phyloP scores from a whole-genome alignment of 1,139 yeast genomes.

The Kluyveromyces marxianus region DNA sequence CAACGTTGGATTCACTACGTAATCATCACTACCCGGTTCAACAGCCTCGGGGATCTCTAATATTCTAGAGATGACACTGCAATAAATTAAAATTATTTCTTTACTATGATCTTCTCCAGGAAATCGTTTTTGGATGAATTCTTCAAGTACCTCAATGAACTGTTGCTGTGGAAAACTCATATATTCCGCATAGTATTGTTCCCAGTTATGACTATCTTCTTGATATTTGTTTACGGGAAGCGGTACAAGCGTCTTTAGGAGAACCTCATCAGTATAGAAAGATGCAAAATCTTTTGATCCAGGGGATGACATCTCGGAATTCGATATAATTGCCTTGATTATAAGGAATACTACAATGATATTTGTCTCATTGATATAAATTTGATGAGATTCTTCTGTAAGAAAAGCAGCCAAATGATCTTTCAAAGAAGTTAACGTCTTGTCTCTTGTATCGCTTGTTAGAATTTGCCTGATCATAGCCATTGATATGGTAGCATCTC shows the following conservation, averaged over 20 bases:
- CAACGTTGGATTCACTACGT: constrained; percentile 44
- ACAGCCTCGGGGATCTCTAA: constrained; percentile 51
- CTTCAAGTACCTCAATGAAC: constrained; percentile 1
- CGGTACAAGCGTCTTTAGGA: constrained; percentile 17
- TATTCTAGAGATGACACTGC: constrained; percentile 50
- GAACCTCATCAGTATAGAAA: constrained; percentile 18
- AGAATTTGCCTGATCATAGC: constrained; percentile 19
- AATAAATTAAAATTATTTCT: constrained; percentile 36
- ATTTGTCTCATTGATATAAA: constrained; percentile 12
- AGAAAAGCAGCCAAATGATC: constrained; percentile 16
- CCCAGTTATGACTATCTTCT: constrained; percentile 1
- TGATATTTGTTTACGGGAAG: constrained; percentile 14
- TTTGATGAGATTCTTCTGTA: constrained; percentile 2
- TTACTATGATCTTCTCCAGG: constrained; percentile 4
- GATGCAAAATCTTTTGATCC: background rate
- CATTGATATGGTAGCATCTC: constrained; percentile 30
- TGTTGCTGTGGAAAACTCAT: constrained; percentile 7
- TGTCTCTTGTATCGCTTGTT: background rate
- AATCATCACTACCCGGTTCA: constrained; percentile 28
- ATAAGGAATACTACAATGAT: constrained; percentile 15
- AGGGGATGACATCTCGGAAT: constrained; percentile 3
- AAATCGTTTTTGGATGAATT: constrained; percentile 1
- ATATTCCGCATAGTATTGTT: constrained; percentile 11
- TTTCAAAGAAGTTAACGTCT: constrained; percentile 6
- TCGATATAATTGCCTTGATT: constrained; percentile 15